Evolutionary conservation across 148 eudicot genomes (phyloP), one percentile per base, ranked within the genome.

Genomic region (Tetragonia tetragonoides): DNA sequence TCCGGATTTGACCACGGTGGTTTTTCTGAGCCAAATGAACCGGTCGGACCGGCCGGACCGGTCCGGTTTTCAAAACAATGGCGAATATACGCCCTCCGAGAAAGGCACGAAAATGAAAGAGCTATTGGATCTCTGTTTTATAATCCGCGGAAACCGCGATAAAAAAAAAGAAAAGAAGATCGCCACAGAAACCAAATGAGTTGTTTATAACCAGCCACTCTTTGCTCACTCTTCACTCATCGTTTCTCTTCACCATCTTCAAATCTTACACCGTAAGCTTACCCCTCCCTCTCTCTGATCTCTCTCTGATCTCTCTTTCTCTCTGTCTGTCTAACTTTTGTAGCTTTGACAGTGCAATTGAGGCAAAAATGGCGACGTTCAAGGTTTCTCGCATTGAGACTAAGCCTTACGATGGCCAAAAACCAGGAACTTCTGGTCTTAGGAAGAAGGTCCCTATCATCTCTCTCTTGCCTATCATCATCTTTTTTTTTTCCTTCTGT

Each of bases 371-470:
- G 98, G 91, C 79, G 88, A 61, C 63, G 69, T 94, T 94, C 88
- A 90, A 81, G 75, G 91, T 94, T 77, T 68, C 83, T 78, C 90
- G 89, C 34, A 87, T 94, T 14, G 79, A 78, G 47, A 89, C 97
- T 23, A 85, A 72, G 47, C 98, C 98, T 28, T 84, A 75, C 77
- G 93, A 92, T 68, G 98, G 91, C 77, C 98, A 94, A 74, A 94
- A 94, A 70, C 98, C 98, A 0, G 98, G 98, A 21, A 94, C 98
- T 51, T 94, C 98, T 57, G 98, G 98, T 78, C 90, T 94, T 64
- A 81, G 85, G 8, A 82, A 82, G 82, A 82, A 82, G 85, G 85
- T 49, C 60, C 3, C n/a, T n/a, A n/a, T 28, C 20, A 37, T 59
- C 47, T 37, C 56, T n/a, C 40, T 28, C 44, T 69, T 39, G 16